Evolutionary conservation across 352 stramenopile genomes (phyloP), one percentile per base, ranked within the genome.

Genomic region (Phytophthora litchii): DNA sequence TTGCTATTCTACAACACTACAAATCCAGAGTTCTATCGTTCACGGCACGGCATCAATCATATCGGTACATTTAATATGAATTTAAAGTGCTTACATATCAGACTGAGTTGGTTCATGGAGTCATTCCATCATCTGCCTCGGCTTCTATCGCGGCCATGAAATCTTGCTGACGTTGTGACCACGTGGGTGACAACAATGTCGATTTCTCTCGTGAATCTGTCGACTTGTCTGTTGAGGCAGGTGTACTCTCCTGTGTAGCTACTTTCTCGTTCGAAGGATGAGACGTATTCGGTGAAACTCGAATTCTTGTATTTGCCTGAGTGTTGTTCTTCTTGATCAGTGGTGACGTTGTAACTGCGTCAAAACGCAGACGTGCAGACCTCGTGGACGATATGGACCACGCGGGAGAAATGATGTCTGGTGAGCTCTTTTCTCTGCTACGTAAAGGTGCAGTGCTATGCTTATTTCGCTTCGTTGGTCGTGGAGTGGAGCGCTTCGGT

Each of bases 131-230:
- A 11, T 11, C 12, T 23, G 36, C 58, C 25, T 66, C 57, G 3
- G 34, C 51, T 20, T 66, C 58, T 3, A 66, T 66, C 12, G 58
- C 58, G 3, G 43, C 58, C 35, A 61, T 61, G 29, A 66, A 66
- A 3, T 53, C n/a, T 37, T 61, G 34, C 35, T 66, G 51, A 4
- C 58, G 51, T 8, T 31, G 51, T n/a, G 52, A 35, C 50, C 50
- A 60, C 25, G 25, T 49, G 8, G 57, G 40, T 3, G 56, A 66
- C 31, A 60, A 21, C 12, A 21, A 12, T 11, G 16, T 25, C 17
- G 41, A 7, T 49, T 11, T 42, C 17, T 48, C 27, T 4, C 9
- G 49, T 20, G 38, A 47, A 7, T 16, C 12, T 16, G 38, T 20
- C 3, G 47, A 52, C 12, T 34, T 47, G 19, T 37, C 49, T 3